Evolutionary conservation across 1,284 basidiomycete species (phyloP).

Genomic region (Pseudozyma pruni): DNA sequence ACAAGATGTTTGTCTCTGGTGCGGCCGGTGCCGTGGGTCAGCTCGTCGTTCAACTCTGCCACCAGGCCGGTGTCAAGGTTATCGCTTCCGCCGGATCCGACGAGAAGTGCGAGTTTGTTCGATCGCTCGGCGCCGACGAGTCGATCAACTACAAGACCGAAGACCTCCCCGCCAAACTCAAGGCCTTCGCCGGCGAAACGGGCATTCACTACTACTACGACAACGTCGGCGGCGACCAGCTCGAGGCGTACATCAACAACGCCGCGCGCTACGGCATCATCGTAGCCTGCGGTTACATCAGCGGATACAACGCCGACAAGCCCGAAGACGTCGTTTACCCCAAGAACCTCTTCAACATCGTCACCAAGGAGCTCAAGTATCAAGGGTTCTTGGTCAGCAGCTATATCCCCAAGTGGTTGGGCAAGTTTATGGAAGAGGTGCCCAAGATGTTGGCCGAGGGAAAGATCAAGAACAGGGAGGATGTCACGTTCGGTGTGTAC

Average conservation of each 20-base stretch:
- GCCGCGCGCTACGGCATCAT: constrained; percentile 52
- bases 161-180: constrained; percentile 69
- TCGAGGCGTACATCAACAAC: constrained; percentile 47
- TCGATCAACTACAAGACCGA: constrained; percentile 85
- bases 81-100: constrained; percentile 82
- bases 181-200: constrained; percentile 38
- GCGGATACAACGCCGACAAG: constrained; percentile 49
- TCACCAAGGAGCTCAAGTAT: constrained; percentile 47
- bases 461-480: constrained; percentile 43
- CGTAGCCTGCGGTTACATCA: constrained; percentile 50
- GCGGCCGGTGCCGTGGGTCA: constrained; percentile 63
- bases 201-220: constrained; percentile 56
- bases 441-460: constrained; percentile 46
- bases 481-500: constrained; percentile 46
- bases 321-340: constrained; percentile 45
- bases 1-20: constrained; percentile 59
- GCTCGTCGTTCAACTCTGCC: constrained; percentile 72
- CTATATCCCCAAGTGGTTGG: constrained; percentile 42
- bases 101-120: constrained; percentile 85
- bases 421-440: constrained; percentile 35
- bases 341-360: constrained; percentile 52
- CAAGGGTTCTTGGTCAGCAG: constrained; percentile 43
- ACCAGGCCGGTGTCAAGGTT: constrained; percentile 74
- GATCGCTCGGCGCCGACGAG: constrained; percentile 83
- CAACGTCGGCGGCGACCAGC: constrained; percentile 55